Evolutionary conservation across 106 monocot species (phyloP).

Genomic region (Triglochin maritima): DNA sequence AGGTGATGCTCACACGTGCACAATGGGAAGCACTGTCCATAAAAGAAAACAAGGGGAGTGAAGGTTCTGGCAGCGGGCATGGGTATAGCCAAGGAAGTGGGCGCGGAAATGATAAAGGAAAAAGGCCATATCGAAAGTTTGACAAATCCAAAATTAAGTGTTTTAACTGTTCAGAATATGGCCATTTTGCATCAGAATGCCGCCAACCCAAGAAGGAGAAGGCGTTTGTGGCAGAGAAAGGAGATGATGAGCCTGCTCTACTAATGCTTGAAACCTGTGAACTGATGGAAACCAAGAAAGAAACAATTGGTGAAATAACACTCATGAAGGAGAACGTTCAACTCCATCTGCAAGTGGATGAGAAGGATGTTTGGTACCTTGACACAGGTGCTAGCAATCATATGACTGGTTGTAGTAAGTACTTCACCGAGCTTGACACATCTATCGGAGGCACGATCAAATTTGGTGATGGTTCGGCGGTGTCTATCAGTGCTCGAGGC

Average conservation of each 20-base stretch:
- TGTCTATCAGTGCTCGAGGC: not conserved
- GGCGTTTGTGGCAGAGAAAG: no score
- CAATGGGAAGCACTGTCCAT: not conserved
- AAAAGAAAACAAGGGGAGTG: not conserved
- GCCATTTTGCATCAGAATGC: not conserved
- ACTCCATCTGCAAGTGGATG: no score
- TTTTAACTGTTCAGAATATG: no score
- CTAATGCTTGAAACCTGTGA: no score
- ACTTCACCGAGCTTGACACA: not conserved
- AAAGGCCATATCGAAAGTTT: no score
- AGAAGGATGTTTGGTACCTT: not conserved
- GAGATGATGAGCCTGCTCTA: no score
- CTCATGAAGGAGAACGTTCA: not conserved
- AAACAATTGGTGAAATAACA: no score
- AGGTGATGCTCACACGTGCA: not conserved
- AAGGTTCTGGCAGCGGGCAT: not conserved
- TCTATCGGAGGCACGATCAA: not conserved
- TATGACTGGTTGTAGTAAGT: not conserved
- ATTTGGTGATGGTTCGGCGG: constrained; percentile 1
- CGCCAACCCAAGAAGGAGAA: not conserved
- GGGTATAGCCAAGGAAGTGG: not conserved
- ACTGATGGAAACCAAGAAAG: no score
- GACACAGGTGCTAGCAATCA: not conserved
- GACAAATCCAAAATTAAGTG: not conserved
- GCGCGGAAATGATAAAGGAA: not conserved